Conservation (phyloP, 345 rosid genomes). For the Eucalyptus cloeziana region DNA sequence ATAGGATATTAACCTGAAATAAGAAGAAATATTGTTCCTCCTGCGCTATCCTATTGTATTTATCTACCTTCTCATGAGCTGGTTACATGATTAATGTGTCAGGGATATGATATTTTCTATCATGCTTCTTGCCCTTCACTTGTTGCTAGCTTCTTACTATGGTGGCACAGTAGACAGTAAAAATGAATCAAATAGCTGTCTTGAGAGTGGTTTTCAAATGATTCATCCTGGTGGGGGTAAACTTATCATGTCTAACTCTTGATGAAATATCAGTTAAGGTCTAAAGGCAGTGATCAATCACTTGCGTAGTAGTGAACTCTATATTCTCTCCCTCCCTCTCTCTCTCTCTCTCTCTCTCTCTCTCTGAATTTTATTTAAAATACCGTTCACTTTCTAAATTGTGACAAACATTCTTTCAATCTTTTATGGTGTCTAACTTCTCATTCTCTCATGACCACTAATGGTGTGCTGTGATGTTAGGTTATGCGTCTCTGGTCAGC, state of each 20-base stretch:
- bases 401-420: not conserved
- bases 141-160: not conserved
- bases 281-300: not conserved
- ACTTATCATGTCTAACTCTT: not conserved
- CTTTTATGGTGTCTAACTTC: not conserved
- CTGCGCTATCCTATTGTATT: not conserved
- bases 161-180: not conserved
- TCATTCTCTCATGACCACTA: not conserved
- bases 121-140: not conserved
- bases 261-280: not conserved
- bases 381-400: not conserved
- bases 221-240: not conserved
- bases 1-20: not conserved
- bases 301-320: not conserved
- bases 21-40: not conserved
- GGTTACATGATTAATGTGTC: not conserved
- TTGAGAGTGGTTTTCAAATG: not conserved
- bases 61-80: not conserved
- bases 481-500: slow-evolving; percentile 90
- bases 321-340: not conserved
- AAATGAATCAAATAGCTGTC: not conserved
- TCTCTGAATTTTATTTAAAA: not conserved
- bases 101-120: not conserved
- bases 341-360: not conserved
- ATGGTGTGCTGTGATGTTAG: slow-evolving; percentile 17